phyloP scores from a whole-genome alignment of 2,329 filamentous ascomycete species.

The Stylonectria norvegica region DNA sequence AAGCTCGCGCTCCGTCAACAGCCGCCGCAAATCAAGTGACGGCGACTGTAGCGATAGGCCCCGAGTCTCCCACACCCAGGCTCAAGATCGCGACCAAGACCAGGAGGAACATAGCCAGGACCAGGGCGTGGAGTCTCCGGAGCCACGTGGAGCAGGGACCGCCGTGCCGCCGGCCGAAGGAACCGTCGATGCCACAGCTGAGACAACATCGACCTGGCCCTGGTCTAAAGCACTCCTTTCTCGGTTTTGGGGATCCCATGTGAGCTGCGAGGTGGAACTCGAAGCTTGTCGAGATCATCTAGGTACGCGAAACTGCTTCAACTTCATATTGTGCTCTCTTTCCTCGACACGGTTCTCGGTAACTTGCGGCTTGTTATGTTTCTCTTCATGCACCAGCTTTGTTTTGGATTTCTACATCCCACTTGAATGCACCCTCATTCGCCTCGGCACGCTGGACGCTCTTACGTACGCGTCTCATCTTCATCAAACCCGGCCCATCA shows the following conservation, averaged over 20 bases:
- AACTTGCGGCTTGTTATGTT: too few relatives aligned
- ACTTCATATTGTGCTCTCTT: too few relatives aligned
- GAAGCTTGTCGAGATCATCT: slow-evolving; percentile 23
- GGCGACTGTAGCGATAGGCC: slow-evolving; percentile 1
- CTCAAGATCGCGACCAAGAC: slow-evolving; percentile 3
- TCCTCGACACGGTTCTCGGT: too few relatives aligned
- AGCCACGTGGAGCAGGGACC: slow-evolving; percentile 19
- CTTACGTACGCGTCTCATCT: too few relatives aligned
- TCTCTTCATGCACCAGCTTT: too few relatives aligned
- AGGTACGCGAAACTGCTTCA: slow-evolving; percentile 14
- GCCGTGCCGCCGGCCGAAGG: slow-evolving; percentile 20
- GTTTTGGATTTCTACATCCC: too few relatives aligned
- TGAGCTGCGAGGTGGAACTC: slow-evolving; percentile 26
- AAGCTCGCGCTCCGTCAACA: slow-evolving; percentile 1
- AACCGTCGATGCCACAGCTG: slow-evolving; percentile 8
- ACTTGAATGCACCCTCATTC: too few relatives aligned
- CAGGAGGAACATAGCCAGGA: slow-evolving; percentile 1
- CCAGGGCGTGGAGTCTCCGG: slow-evolving; percentile 5
- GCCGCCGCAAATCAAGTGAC: background rate
- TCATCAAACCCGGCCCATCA: too few relatives aligned
- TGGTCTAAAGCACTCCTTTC: slow-evolving; percentile 7
- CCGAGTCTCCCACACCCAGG: slow-evolving; percentile 5
- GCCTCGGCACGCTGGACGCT: too few relatives aligned
- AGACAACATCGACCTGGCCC: slow-evolving; percentile 7
- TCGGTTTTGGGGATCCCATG: slow-evolving; percentile 18